phyloP scores from a whole-genome alignment of 2,329 filamentous ascomycete genomes.

The Pseudogymnoascus sp. region DNA sequence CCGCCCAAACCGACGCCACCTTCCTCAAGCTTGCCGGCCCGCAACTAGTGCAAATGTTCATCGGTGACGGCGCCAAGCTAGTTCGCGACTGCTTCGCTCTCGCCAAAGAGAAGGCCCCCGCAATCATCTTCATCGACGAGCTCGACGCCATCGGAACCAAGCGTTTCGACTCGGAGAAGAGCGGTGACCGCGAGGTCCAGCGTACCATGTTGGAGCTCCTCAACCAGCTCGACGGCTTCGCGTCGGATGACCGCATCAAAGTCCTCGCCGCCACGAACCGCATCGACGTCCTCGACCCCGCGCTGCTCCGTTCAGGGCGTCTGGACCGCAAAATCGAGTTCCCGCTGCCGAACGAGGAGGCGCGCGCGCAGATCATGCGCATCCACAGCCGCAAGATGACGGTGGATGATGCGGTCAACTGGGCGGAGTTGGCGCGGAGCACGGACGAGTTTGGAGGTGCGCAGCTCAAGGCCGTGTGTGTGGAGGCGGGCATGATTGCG shows the following conservation, averaged over 20 bases:
- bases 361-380: slow-evolving; percentile 89
- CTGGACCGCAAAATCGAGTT: slow-evolving; percentile 98
- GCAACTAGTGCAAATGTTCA: slow-evolving; percentile 99
- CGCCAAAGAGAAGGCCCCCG: slow-evolving; percentile 96
- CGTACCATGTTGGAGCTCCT: slow-evolving; percentile 97
- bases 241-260: slow-evolving; percentile 93
- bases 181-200: slow-evolving; percentile 94
- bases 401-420: slow-evolving; percentile 87
- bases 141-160: slow-evolving; percentile 97
- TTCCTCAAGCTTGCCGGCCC: slow-evolving; percentile 98
- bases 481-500: slow-evolving; percentile 98
- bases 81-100: slow-evolving; percentile 96
- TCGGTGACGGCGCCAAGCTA: slow-evolving; percentile 94
- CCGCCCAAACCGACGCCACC: slow-evolving; percentile 94
- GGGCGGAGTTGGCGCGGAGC: slow-evolving; percentile 87
- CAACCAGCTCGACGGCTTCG: slow-evolving; percentile 97
- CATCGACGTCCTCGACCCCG: slow-evolving; percentile 87
- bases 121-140: slow-evolving; percentile 99
- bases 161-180: slow-evolving; percentile 98
- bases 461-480: slow-evolving; percentile 95
- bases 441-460: slow-evolving; percentile 98
- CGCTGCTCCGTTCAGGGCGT: slow-evolving; percentile 81
- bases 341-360: slow-evolving; percentile 94
- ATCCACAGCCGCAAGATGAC: slow-evolving; percentile 99
- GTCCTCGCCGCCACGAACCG: slow-evolving; percentile 91